Percentiles rank a stretch among this genome's conserved stretches.
These are phyloP conservation scores for Helenozyma baotianmanensis DNA, from an alignment of 805 yeast genomes.

Conservation along the genomic window DNA sequence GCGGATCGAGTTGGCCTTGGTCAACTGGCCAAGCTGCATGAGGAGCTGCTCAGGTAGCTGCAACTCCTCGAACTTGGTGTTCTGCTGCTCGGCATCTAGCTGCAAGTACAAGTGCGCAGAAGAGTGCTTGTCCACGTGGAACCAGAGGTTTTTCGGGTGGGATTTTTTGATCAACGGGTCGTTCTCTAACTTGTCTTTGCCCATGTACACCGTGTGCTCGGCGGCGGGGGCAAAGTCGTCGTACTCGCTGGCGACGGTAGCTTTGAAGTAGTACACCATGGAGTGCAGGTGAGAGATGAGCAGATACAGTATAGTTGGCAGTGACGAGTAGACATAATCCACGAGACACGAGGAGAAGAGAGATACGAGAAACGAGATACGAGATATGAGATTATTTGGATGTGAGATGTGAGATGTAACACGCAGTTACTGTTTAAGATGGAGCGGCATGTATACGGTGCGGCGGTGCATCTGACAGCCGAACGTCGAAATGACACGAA, in stretches of 20 bases:
- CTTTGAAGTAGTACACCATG: slow-evolving; percentile 18
- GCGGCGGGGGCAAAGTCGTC: slow-evolving; percentile 15
- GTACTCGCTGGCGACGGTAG: slow-evolving; percentile 6
- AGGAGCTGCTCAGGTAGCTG: slow-evolving; percentile 42
- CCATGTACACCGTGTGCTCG: slow-evolving; percentile 49
- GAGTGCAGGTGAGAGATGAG: too few relatives aligned
- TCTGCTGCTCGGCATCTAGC: slow-evolving; percentile 42
- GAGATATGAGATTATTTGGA: too few relatives aligned
- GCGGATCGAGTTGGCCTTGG: slow-evolving; percentile 72
- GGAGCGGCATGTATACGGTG: too few relatives aligned
- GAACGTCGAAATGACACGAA: too few relatives aligned
- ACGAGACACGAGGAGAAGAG: too few relatives aligned
- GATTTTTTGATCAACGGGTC: slow-evolving; percentile 54
- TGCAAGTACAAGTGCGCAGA: slow-evolving; percentile 76
- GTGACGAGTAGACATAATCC: too few relatives aligned
- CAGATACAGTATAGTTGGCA: too few relatives aligned
- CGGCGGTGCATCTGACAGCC: too few relatives aligned
- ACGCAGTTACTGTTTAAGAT: too few relatives aligned
- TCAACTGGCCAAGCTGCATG: slow-evolving; percentile 55
- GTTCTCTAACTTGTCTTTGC: slow-evolving; percentile 69
- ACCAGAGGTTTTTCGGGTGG: slow-evolving; percentile 67
- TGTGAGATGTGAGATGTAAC: too few relatives aligned
- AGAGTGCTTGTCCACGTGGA: slow-evolving; percentile 72
- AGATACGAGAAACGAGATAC: too few relatives aligned
- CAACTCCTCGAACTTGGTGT: slow-evolving; percentile 38